These are phyloP conservation scores for Aspergillus ibericus DNA, from an alignment of 2,329 filamentous ascomycete species.

Conservation along the genomic window DNA sequence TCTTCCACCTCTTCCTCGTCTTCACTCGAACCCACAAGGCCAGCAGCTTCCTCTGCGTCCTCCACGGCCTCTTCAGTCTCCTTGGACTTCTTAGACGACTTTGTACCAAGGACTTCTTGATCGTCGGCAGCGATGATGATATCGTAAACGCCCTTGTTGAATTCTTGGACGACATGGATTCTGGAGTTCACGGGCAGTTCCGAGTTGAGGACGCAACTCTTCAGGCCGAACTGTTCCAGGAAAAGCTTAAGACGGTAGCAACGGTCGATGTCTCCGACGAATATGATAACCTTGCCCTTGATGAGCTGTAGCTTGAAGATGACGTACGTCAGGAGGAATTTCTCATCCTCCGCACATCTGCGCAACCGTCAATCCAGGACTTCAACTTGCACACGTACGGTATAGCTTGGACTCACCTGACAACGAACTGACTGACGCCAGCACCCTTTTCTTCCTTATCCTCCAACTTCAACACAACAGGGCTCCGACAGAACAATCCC, in stretches of 20 bases:
- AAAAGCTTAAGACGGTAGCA: constrained; percentile 94
- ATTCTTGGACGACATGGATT: constrained; percentile 93
- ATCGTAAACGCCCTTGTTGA: constrained; percentile 95
- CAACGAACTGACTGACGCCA: constrained; percentile 80
- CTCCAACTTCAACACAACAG: constrained; percentile 76
- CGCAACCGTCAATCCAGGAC: constrained; percentile 18
- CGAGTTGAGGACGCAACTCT: constrained; percentile 89
- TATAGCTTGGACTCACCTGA: constrained; percentile 59
- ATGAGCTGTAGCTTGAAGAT: constrained; percentile 94
- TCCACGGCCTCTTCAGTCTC: constrained; percentile 29
- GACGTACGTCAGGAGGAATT: constrained; percentile 88
- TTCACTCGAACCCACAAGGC: constrained; percentile 40
- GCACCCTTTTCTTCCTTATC: constrained; percentile 76
- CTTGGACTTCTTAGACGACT: constrained; percentile 28
- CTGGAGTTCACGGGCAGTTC: constrained; percentile 91
- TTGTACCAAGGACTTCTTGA: constrained; percentile 71
- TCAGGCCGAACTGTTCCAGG: constrained; percentile 94
- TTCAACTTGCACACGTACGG: not conserved
- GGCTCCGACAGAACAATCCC: constrained; percentile 78
- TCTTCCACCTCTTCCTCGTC: constrained; percentile 37
- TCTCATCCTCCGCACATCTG: constrained; percentile 92
- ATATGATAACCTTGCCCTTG: constrained; percentile 85
- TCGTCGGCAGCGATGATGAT: constrained; percentile 97
- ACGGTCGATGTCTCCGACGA: constrained; percentile 81
- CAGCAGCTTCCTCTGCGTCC: constrained; percentile 28